These are phyloP conservation scores for Neolentinus lepideus DNA, from an alignment of 1,284 basidiomycete genomes.

Conservation along the genomic window DNA sequence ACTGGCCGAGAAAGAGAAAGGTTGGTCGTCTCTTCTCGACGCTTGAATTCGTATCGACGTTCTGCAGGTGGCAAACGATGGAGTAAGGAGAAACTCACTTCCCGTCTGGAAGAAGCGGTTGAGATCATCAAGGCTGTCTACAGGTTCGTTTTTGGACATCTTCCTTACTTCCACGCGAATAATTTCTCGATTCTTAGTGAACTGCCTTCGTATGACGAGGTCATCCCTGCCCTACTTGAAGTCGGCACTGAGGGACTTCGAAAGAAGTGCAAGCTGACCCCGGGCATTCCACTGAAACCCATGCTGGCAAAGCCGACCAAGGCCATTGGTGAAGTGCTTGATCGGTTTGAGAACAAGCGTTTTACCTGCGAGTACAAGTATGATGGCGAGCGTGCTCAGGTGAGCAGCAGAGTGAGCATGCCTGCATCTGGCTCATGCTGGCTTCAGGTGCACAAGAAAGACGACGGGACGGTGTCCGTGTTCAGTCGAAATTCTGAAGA, in stretches of 20 bases:
- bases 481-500: slow-evolving; percentile 99
- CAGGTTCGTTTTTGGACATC: slow-evolving; percentile 44
- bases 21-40: slow-evolving; percentile 29
- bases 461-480: slow-evolving; percentile 76
- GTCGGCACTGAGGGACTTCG: slow-evolving; percentile 70
- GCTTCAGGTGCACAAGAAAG: slow-evolving; percentile 70
- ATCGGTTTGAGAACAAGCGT: slow-evolving; percentile 91
- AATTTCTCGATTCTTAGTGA: slow-evolving; percentile 49
- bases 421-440: not conserved
- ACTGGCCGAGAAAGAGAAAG: slow-evolving; percentile 64
- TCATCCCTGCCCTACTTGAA: slow-evolving; percentile 88
- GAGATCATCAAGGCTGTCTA: slow-evolving; percentile 87
- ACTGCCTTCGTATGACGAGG: slow-evolving; percentile 88
- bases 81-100: slow-evolving; percentile 67
- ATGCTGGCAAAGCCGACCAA: slow-evolving; percentile 99
- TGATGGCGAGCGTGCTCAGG: slow-evolving; percentile 96
- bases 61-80: slow-evolving; percentile 61
- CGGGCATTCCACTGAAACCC: slow-evolving; percentile 94
- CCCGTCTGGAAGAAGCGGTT: slow-evolving; percentile 75
- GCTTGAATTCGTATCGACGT: slow-evolving; percentile 3
- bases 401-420: slow-evolving; percentile 19
- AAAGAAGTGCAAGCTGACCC: slow-evolving; percentile 84
- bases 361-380: slow-evolving; percentile 99
- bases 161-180: slow-evolving; percentile 1
- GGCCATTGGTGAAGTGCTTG: slow-evolving; percentile 97